These are phyloP conservation scores for Pseudofabraea citricarpa DNA, from an alignment of 2,329 filamentous ascomycete species.

Conservation along the genomic window DNA sequence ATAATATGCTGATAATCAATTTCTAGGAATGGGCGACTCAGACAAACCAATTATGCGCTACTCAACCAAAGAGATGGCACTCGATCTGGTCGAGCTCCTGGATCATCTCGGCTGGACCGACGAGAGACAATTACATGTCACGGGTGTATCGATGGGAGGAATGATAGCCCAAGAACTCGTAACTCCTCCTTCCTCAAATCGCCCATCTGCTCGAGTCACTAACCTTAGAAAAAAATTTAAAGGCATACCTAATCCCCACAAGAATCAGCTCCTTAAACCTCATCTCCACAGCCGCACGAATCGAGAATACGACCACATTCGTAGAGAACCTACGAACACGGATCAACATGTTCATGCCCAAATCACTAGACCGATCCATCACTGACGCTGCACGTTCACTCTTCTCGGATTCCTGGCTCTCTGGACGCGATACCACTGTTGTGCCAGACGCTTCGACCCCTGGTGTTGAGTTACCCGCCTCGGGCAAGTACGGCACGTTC, in stretches of 20 bases:
- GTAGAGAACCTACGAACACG: constrained; percentile 58
- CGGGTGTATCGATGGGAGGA: constrained; percentile 80
- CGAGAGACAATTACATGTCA: constrained; percentile 56
- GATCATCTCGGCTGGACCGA: constrained; percentile 66
- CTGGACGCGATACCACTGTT: constrained; percentile 50
- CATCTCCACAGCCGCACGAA: constrained; percentile 54
- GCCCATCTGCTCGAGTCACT: neutral
- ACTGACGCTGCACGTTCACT: constrained; percentile 59
- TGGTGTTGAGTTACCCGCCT: constrained; percentile 27
- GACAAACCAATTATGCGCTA: constrained; percentile 75
- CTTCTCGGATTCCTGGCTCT: constrained; percentile 62
- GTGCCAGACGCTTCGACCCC: constrained; percentile 42
- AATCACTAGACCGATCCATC: constrained; percentile 63
- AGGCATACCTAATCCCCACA: constrained; percentile 44
- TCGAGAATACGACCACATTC: constrained; percentile 59
- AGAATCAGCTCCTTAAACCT: constrained; percentile 53
- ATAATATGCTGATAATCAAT: constrained; percentile 4
- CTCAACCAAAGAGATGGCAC: constrained; percentile 80
- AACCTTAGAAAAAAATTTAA: neutral
- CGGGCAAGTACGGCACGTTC: constrained; percentile 48
- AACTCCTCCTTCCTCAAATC: constrained; percentile 20
- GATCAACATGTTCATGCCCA: constrained; percentile 59
- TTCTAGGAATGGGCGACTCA: constrained; percentile 63
- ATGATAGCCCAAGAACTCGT: constrained; percentile 87
- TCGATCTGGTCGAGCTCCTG: constrained; percentile 66